Conservation (phyloP, 805 yeast species). For the Geotrichum ghanense region DNA sequence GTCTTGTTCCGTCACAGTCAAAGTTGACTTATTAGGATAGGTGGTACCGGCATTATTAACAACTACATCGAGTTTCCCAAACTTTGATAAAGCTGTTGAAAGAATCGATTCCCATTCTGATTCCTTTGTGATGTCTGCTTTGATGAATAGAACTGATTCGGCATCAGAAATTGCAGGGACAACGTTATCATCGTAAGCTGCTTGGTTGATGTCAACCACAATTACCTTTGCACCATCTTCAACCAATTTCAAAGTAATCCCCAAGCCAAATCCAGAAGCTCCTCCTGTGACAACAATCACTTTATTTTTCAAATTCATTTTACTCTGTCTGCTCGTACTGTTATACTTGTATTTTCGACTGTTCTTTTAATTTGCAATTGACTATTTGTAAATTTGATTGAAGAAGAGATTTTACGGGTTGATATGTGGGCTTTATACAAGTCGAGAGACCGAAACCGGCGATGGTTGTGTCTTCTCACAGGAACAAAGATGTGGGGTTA, state of each 20-base stretch:
- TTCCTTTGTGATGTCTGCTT: constrained; percentile 23
- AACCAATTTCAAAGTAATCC: constrained; percentile 13
- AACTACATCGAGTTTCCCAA: constrained; percentile 28
- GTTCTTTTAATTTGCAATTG: too few species aligned
- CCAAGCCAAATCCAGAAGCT: constrained; percentile 17
- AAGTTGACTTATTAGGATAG: constrained; percentile 18
- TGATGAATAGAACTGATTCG: constrained; percentile 7
- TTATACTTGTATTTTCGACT: too few species aligned
- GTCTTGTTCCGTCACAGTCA: constrained; percentile 23
- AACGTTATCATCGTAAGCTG: constrained; percentile 13
- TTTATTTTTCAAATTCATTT: constrained; percentile 12
- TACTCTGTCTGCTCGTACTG: too few species aligned
- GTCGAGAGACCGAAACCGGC: too few species aligned
- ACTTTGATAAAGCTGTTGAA: constrained; percentile 18
- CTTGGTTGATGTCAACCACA: constrained; percentile 13
- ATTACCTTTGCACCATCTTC: constrained; percentile 17
- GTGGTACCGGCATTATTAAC: constrained; percentile 31
- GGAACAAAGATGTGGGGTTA: too few species aligned
- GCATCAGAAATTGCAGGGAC: constrained; percentile 2
- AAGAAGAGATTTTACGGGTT: too few species aligned
- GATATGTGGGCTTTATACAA: too few species aligned
- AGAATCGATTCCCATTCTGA: constrained; percentile 18
- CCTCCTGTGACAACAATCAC: constrained; percentile 18
- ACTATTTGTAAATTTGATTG: too few species aligned
- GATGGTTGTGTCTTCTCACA: too few species aligned